These are phyloP conservation scores for Rhizophora mangle DNA, from an alignment of 345 rosid genomes.

Conservation along the genomic window DNA sequence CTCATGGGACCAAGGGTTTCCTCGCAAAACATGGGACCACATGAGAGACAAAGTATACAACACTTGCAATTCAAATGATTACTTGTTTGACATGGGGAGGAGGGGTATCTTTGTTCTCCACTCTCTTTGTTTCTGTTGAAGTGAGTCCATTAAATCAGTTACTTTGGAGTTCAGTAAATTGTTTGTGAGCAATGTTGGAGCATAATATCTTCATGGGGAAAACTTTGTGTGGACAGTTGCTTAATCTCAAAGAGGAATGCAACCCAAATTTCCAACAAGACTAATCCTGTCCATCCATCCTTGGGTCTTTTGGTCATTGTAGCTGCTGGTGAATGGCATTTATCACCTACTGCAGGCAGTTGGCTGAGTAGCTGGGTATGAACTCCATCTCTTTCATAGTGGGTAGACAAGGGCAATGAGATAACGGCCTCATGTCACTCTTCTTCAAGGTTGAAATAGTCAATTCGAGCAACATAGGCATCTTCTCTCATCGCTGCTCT, in stretches of 20 bases:
- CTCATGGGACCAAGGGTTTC: no score
- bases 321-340: no score
- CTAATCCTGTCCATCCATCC: neutral
- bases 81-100: neutral
- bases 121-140: neutral
- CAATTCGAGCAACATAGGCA: constrained; percentile 16
- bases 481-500: constrained; percentile 39
- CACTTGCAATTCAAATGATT: neutral
- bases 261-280: neutral
- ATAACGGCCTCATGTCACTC: constrained; percentile 1
- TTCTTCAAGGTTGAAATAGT: constrained; percentile 28
- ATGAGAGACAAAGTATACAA: no score
- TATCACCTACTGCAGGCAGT: no score
- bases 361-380: no score
- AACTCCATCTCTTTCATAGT: no score
- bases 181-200: neutral
- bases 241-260: neutral
- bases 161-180: neutral
- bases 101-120: neutral
- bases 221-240: neutral
- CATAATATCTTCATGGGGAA: neutral
- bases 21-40: no score
- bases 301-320: neutral
- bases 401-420: no score
- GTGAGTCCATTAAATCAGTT: neutral